Base-by-base conservation (phyloP, 257 asterid species). In the Nicotiana tabacum region DNA sequence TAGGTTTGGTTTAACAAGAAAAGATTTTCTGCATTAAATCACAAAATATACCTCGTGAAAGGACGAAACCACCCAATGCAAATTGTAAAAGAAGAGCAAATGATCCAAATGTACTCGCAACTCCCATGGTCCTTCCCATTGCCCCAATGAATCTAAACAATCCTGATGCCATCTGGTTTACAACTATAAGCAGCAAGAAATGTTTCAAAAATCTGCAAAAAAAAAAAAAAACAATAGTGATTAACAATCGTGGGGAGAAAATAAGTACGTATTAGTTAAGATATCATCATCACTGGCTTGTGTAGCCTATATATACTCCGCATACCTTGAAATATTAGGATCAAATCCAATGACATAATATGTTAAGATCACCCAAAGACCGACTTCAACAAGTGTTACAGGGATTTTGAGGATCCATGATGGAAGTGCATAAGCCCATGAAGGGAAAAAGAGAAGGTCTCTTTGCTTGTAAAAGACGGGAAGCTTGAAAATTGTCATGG, bases 401-500 rank as follows among this genome's bases (percentile, higher is more conserved):
- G 98, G 98, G 65, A 92, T 85, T 83, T 90, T 91, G 82, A 91
- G 87, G 83, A 92, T 43, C 96, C 96, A 92, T 6, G 89, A 46
- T 7, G 98, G 97, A 67, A 94, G 53, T 33, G 89, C 93, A 85
- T 89, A 92, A 33, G 93, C 86, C 97, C 98, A 94, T 3, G 98
- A 82, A 1, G 98, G 98, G 83, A 82, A 94, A 56, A 94, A 91
- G 60, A 48, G 90, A 84, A 90, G 89, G 70, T 94, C 91, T 83
- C 96, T 83, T 80, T 94, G 98, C 87, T 94, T 94, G 87, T 89
- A 94, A 88, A 92, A 94, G 64, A 92, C 93, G 0, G 98, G 97
- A 84, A 94, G 96, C 91, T 89, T 92, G 81, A 30, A 81, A 35
- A 92, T 88, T 29, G 95, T 92, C 90, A 92, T 76, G 61, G 93